These are phyloP conservation scores for Leishmania braziliensis DNA, from an alignment of 208 protist species.

Conservation along the genomic window DNA sequence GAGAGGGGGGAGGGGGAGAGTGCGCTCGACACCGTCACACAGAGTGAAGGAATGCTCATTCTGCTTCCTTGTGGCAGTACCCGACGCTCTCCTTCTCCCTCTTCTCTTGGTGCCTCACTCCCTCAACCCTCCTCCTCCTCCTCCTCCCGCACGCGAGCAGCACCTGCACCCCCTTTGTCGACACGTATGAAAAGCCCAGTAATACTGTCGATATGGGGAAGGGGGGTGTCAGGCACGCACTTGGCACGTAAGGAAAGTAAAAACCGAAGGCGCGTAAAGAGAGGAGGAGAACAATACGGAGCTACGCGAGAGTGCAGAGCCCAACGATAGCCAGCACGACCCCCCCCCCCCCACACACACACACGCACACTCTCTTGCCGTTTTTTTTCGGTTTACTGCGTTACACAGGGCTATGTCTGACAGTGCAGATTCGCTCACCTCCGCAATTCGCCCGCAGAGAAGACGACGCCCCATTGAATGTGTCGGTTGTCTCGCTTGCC, in stretches of 20 bases:
- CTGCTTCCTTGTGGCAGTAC: too few relatives aligned
- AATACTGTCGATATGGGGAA: background rate
- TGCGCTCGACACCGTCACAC: background rate
- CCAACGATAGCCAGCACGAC: background rate
- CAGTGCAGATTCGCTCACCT: background rate
- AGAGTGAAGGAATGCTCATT: background rate
- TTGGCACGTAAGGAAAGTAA: background rate
- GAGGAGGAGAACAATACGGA: background rate
- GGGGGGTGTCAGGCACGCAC: background rate
- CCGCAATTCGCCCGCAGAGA: background rate
- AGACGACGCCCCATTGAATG: background rate
- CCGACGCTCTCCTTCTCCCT: background rate
- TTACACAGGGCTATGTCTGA: background rate
- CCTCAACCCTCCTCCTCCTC: background rate
- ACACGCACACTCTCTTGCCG: background rate
- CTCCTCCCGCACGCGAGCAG: background rate
- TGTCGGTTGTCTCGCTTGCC: background rate
- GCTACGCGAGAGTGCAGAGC: background rate
- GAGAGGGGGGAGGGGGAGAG: background rate
- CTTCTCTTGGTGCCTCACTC: background rate
- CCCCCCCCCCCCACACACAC: background rate
- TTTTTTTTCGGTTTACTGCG: background rate
- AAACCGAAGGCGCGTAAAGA: conserved; percentile 13
- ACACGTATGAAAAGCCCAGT: background rate
- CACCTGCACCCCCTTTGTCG: background rate